These are phyloP conservation scores for Colletotrichum sojae DNA, from an alignment of 2,329 filamentous ascomycete species.

Conservation along the genomic window DNA sequence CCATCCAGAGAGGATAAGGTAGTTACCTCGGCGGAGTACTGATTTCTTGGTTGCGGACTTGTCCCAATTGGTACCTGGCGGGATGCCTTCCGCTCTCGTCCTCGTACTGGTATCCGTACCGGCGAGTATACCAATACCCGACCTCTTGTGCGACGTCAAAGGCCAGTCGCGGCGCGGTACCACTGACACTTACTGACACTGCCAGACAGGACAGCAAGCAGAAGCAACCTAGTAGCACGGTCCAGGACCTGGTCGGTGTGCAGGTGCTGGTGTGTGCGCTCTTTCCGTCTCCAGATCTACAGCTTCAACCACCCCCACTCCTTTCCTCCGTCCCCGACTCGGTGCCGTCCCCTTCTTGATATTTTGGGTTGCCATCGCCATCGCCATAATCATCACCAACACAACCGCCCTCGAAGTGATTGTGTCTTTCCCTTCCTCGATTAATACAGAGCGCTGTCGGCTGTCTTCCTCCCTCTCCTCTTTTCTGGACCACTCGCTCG, in stretches of 20 bases:
- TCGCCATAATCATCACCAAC: too few relatives aligned
- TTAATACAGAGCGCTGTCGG: background rate
- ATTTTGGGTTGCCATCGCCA: too few relatives aligned
- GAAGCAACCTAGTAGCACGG: constrained; percentile 5
- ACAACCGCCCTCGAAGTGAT: background rate
- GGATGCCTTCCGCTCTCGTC: constrained; percentile 23
- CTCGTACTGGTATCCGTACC: background rate
- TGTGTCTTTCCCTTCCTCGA: background rate
- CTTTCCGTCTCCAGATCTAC: constrained; percentile 19
- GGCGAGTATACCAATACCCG: too few relatives aligned
- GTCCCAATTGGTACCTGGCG: constrained; percentile 14
- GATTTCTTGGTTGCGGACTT: constrained; percentile 27
- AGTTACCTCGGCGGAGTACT: constrained; percentile 17
- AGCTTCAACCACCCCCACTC: constrained; percentile 18
- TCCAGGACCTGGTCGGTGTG: background rate
- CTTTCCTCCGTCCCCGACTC: constrained; percentile 12
- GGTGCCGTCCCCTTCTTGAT: too few relatives aligned
- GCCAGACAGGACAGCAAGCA: too few relatives aligned
- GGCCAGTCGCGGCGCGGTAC: too few relatives aligned
- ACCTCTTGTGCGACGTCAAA: constrained; percentile 2
- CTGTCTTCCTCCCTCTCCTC: background rate
- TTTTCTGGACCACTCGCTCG: background rate
- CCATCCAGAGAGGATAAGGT: constrained; percentile 3
- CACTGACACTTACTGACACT: too few relatives aligned
- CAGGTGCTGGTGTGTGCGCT: background rate